Evolutionary conservation across 805 yeast species (phyloP).

Genomic region (Lipomyces spencermartinsiae): DNA sequence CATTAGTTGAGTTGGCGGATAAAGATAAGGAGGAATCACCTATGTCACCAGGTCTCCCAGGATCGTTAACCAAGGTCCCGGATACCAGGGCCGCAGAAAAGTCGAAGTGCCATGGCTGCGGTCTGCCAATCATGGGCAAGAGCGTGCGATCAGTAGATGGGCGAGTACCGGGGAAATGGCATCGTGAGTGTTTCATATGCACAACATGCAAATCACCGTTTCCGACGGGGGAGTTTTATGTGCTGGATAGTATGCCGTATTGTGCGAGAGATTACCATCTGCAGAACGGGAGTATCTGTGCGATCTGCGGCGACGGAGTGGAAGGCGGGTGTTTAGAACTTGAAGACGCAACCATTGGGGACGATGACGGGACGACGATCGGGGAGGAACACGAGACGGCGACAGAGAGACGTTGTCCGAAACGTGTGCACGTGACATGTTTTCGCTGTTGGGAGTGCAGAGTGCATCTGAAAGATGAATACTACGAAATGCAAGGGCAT

Average conservation of each 20-base stretch:
- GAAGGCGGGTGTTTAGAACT: slow-evolving; percentile 91
- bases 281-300: slow-evolving; percentile 76
- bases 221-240: slow-evolving; percentile 56
- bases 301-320: slow-evolving; percentile 72
- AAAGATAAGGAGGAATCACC: neutral
- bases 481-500: slow-evolving; percentile 47
- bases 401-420: slow-evolving; percentile 42
- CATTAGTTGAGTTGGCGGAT: neutral
- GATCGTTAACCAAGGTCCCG: neutral
- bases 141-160: slow-evolving; percentile 1
- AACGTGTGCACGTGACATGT: slow-evolving; percentile 79
- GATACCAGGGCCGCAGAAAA: neutral
- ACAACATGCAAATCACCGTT: slow-evolving; percentile 55
- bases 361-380: neutral
- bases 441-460: slow-evolving; percentile 70
- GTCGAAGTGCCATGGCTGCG: slow-evolving; percentile 71
- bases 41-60: neutral
- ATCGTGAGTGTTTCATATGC: slow-evolving; percentile 83
- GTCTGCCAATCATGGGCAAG: slow-evolving; percentile 59
- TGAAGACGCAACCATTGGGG: slow-evolving; percentile 47
- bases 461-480: slow-evolving; percentile 41
- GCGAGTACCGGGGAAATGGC: slow-evolving; percentile 60
- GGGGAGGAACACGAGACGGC: neutral
- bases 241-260: slow-evolving; percentile 76
- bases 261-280: slow-evolving; percentile 80